phyloP scores from a whole-genome alignment of 2,329 filamentous ascomycete genomes.

The Hymenoscyphus fraxineus region DNA sequence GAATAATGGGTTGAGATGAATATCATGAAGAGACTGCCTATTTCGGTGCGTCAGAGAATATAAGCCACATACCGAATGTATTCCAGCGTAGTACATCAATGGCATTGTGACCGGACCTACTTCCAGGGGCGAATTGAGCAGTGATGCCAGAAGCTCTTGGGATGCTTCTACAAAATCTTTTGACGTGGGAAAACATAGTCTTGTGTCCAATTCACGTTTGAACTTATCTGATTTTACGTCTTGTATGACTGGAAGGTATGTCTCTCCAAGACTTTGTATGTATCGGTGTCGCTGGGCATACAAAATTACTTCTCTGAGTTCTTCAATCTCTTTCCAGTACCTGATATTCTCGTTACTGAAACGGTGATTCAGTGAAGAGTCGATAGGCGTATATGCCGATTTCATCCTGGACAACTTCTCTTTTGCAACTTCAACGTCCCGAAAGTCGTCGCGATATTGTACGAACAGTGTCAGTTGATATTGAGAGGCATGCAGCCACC shows the following conservation, averaged over 20 bases:
- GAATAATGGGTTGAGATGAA: background rate
- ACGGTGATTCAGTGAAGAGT: background rate
- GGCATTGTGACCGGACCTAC: too few relatives aligned
- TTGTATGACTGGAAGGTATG: background rate
- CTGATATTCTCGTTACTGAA: background rate
- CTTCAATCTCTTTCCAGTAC: background rate
- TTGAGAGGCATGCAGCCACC: background rate
- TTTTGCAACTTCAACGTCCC: background rate
- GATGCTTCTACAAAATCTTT: background rate
- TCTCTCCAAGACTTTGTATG: background rate
- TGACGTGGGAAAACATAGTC: background rate
- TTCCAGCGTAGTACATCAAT: too few relatives aligned
- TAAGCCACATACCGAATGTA: background rate
- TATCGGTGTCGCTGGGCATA: background rate
- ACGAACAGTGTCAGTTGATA: background rate
- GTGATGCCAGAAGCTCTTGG: background rate
- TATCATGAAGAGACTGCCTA: background rate
- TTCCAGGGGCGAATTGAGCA: background rate
- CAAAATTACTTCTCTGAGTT: background rate
- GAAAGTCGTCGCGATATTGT: background rate
- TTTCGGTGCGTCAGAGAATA: background rate
- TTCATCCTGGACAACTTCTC: background rate
- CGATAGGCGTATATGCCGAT: background rate
- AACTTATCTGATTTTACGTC: background rate
- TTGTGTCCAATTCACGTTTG: background rate